Evolutionary conservation across 345 rosid genomes (phyloP).

Genomic region (Eucalyptus erythrocorys): DNA sequence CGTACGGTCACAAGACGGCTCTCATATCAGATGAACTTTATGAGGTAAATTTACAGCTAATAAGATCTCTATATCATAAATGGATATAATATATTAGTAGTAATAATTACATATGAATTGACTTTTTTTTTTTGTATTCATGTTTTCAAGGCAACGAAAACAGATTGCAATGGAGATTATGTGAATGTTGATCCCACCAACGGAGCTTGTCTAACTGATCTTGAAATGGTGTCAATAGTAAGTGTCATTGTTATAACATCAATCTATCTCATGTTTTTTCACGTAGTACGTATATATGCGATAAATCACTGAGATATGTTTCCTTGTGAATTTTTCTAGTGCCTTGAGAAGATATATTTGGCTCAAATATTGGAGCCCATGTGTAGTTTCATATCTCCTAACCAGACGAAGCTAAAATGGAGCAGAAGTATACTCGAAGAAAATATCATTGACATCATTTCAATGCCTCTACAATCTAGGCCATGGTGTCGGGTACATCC

Average conservation of each 20-base stretch:
- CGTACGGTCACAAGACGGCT: slow-evolving; percentile 28
- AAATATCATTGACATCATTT: background rate
- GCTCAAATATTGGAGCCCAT: slow-evolving; percentile 5
- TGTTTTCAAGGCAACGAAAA: background rate
- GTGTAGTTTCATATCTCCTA: background rate
- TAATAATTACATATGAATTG: background rate
- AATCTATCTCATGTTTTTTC: background rate
- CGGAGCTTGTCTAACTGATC: background rate
- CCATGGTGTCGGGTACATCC: background rate
- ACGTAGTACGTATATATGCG: background rate
- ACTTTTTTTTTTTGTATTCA: background rate
- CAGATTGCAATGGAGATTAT: slow-evolving; percentile 9
- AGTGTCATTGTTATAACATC: background rate
- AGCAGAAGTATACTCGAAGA: background rate
- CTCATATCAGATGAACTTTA: slow-evolving; percentile 48
- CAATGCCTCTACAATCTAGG: background rate
- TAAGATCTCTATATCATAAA: background rate
- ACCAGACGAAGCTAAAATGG: background rate
- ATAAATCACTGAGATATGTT: background rate
- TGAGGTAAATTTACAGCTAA: slow-evolving; percentile 6
- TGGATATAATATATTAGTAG: background rate
- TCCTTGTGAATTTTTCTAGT: background rate
- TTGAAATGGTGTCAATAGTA: background rate
- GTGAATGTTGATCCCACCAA: background rate
- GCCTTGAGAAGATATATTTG: background rate